phyloP scores from a whole-genome alignment of 202 grass and related monocot genomes.

The Carex sylvatica region DNA sequence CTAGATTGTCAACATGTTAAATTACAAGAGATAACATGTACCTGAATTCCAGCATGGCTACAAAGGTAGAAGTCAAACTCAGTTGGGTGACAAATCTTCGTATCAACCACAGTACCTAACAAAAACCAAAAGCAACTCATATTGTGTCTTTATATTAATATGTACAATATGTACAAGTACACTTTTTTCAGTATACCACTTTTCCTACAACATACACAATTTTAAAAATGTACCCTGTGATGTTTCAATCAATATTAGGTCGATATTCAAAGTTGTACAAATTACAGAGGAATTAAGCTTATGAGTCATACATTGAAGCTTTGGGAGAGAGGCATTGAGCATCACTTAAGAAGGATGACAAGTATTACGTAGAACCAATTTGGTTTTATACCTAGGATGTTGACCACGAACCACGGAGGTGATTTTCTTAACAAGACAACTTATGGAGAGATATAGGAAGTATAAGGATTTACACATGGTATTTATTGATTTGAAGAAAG shows the following conservation, averaged over 20 bases:
- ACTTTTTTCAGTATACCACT: neutral
- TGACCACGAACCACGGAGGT: no score
- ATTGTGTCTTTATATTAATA: neutral
- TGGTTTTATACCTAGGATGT: no score
- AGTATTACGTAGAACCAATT: no score
- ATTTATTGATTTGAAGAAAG: no score
- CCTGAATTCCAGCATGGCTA: slow-evolving; percentile 54
- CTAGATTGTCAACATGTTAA: neutral
- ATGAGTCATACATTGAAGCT: no score
- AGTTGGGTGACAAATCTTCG: slow-evolving; percentile 53
- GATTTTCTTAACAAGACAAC: no score
- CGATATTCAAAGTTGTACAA: no score
- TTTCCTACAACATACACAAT: neutral
- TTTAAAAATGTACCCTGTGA: neutral
- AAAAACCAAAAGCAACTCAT: slow-evolving; percentile 5
- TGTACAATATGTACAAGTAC: neutral
- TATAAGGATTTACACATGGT: no score
- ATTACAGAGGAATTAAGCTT: no score
- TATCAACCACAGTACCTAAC: slow-evolving; percentile 43
- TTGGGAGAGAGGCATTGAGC: no score
- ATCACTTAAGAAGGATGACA: no score
- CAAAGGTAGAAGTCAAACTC: slow-evolving; percentile 55
- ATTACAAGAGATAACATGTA: neutral
- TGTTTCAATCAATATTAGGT: neutral
- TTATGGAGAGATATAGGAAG: no score